A percentile compares a stretch with the other conserved stretches of the same genome.
phyloP scores from a whole-genome alignment of 164 flowering plant species.

The Vitis riparia region DNA sequence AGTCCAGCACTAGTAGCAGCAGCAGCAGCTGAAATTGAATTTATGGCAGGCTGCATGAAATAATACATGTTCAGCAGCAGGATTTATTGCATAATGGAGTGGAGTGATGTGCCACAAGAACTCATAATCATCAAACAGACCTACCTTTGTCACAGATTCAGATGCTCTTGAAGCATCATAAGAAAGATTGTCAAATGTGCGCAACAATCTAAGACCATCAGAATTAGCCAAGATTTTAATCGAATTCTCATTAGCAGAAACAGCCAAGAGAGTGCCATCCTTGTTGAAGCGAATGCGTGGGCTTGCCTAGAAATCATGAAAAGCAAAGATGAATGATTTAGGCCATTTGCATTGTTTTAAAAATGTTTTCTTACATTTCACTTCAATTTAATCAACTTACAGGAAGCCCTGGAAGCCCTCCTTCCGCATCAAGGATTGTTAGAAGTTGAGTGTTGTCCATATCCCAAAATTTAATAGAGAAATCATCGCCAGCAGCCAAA shows the following conservation, averaged over 20 bases:
- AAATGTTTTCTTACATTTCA: not conserved
- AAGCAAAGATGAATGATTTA: conserved; percentile 1
- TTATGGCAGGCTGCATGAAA: conserved; percentile 56
- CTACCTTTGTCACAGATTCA: conserved; percentile 57
- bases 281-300: conserved; percentile 92
- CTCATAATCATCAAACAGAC: not conserved
- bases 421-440: conserved; percentile 74
- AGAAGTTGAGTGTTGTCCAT: conserved; percentile 75
- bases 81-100: conserved; percentile 2
- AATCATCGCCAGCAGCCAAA: conserved; percentile 91
- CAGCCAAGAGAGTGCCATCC: conserved; percentile 80
- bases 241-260: conserved; percentile 76
- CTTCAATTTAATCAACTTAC: conserved; percentile 33
- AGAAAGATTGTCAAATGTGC: conserved; percentile 56
- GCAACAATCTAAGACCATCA: conserved; percentile 67
- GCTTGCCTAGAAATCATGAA: conserved; percentile 46
- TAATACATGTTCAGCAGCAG: conserved; percentile 8
- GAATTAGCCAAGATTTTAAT: conserved; percentile 72
- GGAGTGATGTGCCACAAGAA: not conserved
- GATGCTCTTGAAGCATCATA: conserved; percentile 59
- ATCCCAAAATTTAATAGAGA: conserved; percentile 83
- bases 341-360: not conserved
- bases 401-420: conserved; percentile 76
- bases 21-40: conserved; percentile 54
- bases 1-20: conserved; percentile 61